These are phyloP conservation scores for Trichoderma brevicompactum DNA, from an alignment of 2,329 filamentous ascomycete genomes.

Conservation along the genomic window DNA sequence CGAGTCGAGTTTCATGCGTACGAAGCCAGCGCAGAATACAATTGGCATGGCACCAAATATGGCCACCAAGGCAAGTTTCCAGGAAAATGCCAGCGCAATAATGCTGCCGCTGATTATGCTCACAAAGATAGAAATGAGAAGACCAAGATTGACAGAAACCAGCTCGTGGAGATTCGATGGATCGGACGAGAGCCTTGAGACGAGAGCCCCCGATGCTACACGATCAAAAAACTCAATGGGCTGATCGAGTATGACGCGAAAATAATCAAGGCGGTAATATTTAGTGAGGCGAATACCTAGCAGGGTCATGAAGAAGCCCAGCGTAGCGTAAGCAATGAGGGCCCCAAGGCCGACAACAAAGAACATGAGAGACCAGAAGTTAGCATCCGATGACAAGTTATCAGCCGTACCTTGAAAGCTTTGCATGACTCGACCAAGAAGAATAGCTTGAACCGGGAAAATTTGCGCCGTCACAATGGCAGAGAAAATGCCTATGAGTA, in stretches of 20 bases:
- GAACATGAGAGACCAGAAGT: conserved; percentile 57
- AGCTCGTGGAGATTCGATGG: conserved; percentile 13
- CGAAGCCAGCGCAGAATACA: conserved; percentile 50
- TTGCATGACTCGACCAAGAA: conserved; percentile 2
- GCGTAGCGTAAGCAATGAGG: conserved; percentile 41
- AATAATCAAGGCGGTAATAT: conserved; percentile 15
- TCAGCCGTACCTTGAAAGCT: neutral
- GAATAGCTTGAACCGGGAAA: conserved; percentile 13
- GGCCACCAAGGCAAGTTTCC: conserved; percentile 46
- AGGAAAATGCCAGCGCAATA: conserved; percentile 42
- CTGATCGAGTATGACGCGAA: conserved; percentile 6
- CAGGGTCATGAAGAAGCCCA: conserved; percentile 18
- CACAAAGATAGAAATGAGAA: conserved; percentile 39
- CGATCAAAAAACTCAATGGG: conserved; percentile 21
- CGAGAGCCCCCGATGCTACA: conserved; percentile 5
- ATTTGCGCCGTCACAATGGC: conserved; percentile 6
- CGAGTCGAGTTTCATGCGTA: conserved; percentile 52
- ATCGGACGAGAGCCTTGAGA: conserved; percentile 4
- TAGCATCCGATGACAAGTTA: conserved; percentile 34
- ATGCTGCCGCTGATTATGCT: conserved; percentile 38
- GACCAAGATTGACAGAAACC: conserved; percentile 35
- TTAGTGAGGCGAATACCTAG: conserved; percentile 5
- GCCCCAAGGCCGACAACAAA: conserved; percentile 48
- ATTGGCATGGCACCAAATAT: conserved; percentile 44
- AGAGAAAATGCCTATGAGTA: conserved; percentile 2